These are phyloP conservation scores for Barbarea vulgaris DNA, from an alignment of 345 rosid genomes.

Conservation along the genomic window DNA sequence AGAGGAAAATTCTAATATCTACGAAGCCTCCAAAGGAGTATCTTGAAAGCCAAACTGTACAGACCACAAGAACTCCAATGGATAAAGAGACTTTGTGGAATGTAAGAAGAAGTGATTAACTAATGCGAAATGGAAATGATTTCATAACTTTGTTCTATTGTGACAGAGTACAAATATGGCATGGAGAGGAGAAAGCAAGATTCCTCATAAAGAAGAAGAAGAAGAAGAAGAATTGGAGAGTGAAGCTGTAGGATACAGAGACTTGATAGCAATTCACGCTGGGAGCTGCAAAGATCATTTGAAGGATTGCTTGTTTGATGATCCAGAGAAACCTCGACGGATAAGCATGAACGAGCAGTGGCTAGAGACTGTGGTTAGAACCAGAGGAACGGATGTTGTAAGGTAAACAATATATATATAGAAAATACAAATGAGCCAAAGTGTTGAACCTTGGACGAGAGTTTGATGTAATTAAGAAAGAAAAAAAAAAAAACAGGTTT, in stretches of 20 bases:
- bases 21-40: constrained; percentile 90
- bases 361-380: constrained; percentile 54
- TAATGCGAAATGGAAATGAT: background rate
- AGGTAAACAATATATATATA: constrained; percentile 15
- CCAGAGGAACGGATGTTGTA: constrained; percentile 50
- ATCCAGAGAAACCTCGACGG: constrained; percentile 53
- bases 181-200: constrained; percentile 37
- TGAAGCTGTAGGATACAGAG: constrained; percentile 49
- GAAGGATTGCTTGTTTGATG: constrained; percentile 44
- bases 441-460: background rate
- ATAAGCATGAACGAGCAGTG: constrained; percentile 66
- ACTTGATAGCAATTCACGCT: constrained; percentile 68
- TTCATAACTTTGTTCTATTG: constrained; percentile 3
- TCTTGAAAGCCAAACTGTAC: constrained; percentile 34
- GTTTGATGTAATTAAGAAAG: background rate
- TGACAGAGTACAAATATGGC: constrained; percentile 38
- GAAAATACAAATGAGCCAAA: background rate
- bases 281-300: constrained; percentile 49
- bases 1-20: constrained; percentile 63
- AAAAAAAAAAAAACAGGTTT: constrained; percentile 42
- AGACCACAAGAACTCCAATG: constrained; percentile 20
- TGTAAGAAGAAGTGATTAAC: constrained; percentile 11
- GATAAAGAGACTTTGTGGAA: constrained; percentile 30
- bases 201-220: constrained; percentile 37
- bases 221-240: constrained; percentile 40